A percentile compares a stretch with the other conserved stretches of the same genome.
Evolutionary conservation across 2,329 filamentous ascomycete genomes (phyloP).

Genomic region (Colletotrichum truncatum): DNA sequence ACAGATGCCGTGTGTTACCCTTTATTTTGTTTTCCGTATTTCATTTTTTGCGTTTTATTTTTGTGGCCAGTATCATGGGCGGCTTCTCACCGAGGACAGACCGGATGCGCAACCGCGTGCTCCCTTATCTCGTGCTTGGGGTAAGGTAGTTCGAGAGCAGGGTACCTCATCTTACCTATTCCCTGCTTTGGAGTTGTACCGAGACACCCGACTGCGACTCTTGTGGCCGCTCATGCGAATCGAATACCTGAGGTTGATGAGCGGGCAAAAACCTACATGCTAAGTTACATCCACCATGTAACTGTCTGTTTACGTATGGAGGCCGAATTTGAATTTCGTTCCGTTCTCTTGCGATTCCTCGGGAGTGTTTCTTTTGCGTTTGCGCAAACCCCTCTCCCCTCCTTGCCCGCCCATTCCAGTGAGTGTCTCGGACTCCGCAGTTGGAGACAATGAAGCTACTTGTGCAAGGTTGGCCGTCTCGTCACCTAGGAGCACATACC

Average conservation of each 20-base stretch:
- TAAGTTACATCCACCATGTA: constrained; percentile 13
- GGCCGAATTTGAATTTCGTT: neutral
- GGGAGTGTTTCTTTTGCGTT: constrained; percentile 17
- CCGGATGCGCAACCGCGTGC: neutral
- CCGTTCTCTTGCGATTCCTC: too few relatives aligned
- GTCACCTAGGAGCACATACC: neutral
- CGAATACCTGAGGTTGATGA: neutral
- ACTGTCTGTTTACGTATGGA: neutral
- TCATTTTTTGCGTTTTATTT: too few relatives aligned
- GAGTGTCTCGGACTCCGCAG: constrained; percentile 24
- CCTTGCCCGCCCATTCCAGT: constrained; percentile 10
- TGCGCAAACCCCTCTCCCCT: constrained; percentile 11
- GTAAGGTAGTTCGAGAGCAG: neutral
- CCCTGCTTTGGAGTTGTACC: constrained; percentile 17
- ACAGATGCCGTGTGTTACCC: neutral
- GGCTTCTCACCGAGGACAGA: neutral
- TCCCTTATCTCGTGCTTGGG: neutral
- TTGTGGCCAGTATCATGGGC: too few relatives aligned
- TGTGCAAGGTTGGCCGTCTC: constrained; percentile 9
- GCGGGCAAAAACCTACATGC: constrained; percentile 5
- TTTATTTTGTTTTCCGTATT: too few relatives aligned
- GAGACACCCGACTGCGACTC: constrained; percentile 22
- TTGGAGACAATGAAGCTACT: constrained; percentile 21
- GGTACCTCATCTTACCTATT: neutral
- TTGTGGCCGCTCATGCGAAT: constrained; percentile 3